Percentiles rank a stretch among this genome's conserved stretches.
These are phyloP conservation scores for Capsicum pubescens DNA, from an alignment of 257 asterid genomes.

Conservation along the genomic window DNA sequence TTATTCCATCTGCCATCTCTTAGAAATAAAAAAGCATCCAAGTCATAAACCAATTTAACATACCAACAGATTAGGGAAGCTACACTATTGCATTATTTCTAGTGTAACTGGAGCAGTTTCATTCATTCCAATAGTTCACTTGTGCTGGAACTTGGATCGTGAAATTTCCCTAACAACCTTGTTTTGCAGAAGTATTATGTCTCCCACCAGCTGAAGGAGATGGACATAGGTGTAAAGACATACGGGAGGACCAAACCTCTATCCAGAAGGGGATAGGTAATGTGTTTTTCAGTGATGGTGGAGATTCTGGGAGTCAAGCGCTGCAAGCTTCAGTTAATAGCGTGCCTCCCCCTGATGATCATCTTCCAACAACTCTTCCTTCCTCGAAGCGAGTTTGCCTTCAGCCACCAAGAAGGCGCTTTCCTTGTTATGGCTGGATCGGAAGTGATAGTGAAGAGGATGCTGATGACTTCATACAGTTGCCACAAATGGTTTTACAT, in stretches of 20 bases:
- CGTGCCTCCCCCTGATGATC: slow-evolving; percentile 22
- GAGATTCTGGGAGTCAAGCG: neutral
- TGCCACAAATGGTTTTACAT: neutral
- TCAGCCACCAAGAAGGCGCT: slow-evolving; percentile 28
- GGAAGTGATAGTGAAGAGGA: slow-evolving; percentile 30
- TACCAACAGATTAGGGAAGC: slow-evolving; percentile 11
- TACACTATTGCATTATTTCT: neutral
- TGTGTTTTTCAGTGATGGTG: neutral
- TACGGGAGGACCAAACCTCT: slow-evolving; percentile 14
- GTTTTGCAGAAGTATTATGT: slow-evolving; percentile 27
- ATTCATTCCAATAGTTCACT: neutral
- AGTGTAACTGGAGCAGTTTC: slow-evolving; percentile 13
- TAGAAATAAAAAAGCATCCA: neutral
- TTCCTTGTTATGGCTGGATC: slow-evolving; percentile 37
- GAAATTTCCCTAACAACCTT: neutral
- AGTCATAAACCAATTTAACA: neutral
- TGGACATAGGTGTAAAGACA: slow-evolving; percentile 20
- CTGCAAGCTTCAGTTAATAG: neutral
- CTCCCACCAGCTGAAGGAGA: neutral
- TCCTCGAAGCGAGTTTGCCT: slow-evolving; percentile 15
- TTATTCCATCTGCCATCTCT: neutral
- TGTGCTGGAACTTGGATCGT: neutral
- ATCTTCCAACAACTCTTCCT: slow-evolving; percentile 1
- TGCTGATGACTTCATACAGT: slow-evolving; percentile 19
- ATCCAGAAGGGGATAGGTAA: neutral